These are phyloP conservation scores for Geum urbanum DNA, from an alignment of 306 rosid species.

Conservation along the genomic window DNA sequence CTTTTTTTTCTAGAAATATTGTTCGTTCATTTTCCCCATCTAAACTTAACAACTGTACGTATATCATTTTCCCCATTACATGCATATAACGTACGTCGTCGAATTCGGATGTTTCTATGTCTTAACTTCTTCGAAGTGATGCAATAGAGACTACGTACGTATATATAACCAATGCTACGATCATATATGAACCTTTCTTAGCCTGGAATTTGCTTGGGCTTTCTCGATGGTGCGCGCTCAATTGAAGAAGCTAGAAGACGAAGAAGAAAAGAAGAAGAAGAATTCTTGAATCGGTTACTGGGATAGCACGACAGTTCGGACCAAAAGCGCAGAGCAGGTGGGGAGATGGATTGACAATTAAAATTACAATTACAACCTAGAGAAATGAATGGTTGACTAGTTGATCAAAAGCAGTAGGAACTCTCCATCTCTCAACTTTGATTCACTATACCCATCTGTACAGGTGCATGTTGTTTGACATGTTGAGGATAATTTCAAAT, in stretches of 20 bases:
- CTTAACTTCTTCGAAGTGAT: too few species aligned
- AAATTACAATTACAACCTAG: background rate
- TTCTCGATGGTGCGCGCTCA: background rate
- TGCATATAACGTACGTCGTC: too few species aligned
- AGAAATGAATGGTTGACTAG: constrained; percentile 19
- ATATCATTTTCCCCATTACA: too few species aligned
- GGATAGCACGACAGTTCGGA: background rate
- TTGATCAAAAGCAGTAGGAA: background rate
- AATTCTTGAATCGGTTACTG: background rate
- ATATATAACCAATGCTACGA: too few species aligned
- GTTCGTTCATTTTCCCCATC: background rate
- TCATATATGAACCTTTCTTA: too few species aligned
- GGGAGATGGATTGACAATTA: constrained; percentile 20
- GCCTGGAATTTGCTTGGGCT: background rate
- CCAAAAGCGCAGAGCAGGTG: background rate
- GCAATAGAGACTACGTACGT: too few species aligned
- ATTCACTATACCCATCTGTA: constrained; percentile 6
- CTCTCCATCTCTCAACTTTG: too few species aligned
- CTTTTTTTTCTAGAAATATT: background rate
- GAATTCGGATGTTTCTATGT: too few species aligned
- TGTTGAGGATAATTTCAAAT: background rate
- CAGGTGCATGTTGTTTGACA: constrained; percentile 23
- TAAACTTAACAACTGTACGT: background rate
- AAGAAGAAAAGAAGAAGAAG: background rate
- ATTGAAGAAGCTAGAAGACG: too few species aligned